Percentiles rank a stretch among this genome's conserved stretches.
phyloP scores from a whole-genome alignment of 805 yeast species.

The Pichia exigua region DNA sequence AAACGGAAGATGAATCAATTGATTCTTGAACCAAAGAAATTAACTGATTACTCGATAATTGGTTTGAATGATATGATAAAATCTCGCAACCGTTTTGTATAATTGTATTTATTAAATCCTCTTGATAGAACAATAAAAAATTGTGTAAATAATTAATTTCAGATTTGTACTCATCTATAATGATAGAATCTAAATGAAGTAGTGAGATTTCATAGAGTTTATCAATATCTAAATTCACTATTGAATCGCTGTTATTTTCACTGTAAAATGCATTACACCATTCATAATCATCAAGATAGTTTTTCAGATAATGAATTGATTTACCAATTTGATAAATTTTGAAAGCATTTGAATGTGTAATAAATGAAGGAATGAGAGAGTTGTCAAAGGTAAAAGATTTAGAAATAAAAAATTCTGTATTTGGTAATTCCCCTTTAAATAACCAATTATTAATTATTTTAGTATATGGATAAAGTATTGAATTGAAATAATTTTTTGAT shows the following conservation, averaged over 20 bases:
- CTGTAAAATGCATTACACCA: conserved; percentile 7
- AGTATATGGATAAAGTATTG: conserved; percentile 50
- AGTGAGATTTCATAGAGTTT: conserved; percentile 37
- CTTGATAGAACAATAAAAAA: conserved; percentile 61
- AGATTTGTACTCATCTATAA: conserved; percentile 41
- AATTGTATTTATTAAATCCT: conserved; percentile 74
- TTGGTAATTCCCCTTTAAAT: conserved; percentile 51
- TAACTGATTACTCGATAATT: conserved; percentile 57
- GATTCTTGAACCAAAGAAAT: conserved; percentile 61
- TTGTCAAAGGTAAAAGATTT: conserved; percentile 10
- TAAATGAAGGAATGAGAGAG: conserved; percentile 39
- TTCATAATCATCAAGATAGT: conserved; percentile 2
- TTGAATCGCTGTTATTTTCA: conserved; percentile 25
- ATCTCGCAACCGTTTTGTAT: conserved; percentile 45
- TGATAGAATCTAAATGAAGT: conserved; percentile 37
- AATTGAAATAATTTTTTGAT: conserved; percentile 36
- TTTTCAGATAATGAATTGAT: conserved; percentile 39
- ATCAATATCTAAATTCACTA: conserved; percentile 26
- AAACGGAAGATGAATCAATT: conserved; percentile 44
- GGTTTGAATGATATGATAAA: conserved; percentile 54
- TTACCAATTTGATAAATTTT: conserved; percentile 65
- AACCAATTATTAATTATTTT: conserved; percentile 62
- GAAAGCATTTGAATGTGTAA: conserved; percentile 32
- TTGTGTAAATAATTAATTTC: conserved; percentile 59
- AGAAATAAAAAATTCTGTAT: conserved; percentile 53